Evolutionary conservation across 148 eudicot genomes (phyloP).

Genomic region (Camellia granthamiana): DNA sequence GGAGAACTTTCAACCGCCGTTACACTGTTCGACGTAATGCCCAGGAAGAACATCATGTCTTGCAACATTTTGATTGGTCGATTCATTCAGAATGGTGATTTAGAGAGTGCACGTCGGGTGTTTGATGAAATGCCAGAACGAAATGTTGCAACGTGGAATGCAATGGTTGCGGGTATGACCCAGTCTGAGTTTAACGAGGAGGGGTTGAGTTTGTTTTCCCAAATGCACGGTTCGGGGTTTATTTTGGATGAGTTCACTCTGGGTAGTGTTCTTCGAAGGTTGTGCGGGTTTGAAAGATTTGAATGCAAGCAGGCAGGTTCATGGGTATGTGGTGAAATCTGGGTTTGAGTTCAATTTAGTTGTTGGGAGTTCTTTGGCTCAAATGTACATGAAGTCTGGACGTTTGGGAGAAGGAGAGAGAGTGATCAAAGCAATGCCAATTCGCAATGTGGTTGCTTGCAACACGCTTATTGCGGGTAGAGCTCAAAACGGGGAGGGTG

Average conservation of each 20-base stretch:
- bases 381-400: slow-evolving; percentile 87
- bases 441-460: slow-evolving; percentile 46
- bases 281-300: slow-evolving; percentile 67
- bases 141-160: slow-evolving; percentile 88
- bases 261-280: slow-evolving; percentile 69
- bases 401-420: slow-evolving; percentile 59
- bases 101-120: slow-evolving; percentile 48
- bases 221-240: slow-evolving; percentile 59
- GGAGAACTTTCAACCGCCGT: slow-evolving; percentile 39
- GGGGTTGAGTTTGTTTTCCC: slow-evolving; percentile 52
- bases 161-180: slow-evolving; percentile 62
- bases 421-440: slow-evolving; percentile 54
- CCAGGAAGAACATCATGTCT: slow-evolving; percentile 68
- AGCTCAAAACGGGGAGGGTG: slow-evolving; percentile 74
- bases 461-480: slow-evolving; percentile 74
- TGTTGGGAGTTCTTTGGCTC: slow-evolving; percentile 71
- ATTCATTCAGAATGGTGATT: slow-evolving; percentile 47
- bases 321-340: slow-evolving; percentile 49
- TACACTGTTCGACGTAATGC: slow-evolving; percentile 49
- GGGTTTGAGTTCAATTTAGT: slow-evolving; percentile 51
- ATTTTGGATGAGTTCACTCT: slow-evolving; percentile 61
- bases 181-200: slow-evolving; percentile 55
- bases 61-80: slow-evolving; percentile 72
- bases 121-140: slow-evolving; percentile 69
- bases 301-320: slow-evolving; percentile 57